A percentile compares a stretch with the other conserved stretches of the same genome.
Evolutionary conservation across 768 basidiomycete genomes (phyloP).

Genomic region (Amanita polypyramis): DNA sequence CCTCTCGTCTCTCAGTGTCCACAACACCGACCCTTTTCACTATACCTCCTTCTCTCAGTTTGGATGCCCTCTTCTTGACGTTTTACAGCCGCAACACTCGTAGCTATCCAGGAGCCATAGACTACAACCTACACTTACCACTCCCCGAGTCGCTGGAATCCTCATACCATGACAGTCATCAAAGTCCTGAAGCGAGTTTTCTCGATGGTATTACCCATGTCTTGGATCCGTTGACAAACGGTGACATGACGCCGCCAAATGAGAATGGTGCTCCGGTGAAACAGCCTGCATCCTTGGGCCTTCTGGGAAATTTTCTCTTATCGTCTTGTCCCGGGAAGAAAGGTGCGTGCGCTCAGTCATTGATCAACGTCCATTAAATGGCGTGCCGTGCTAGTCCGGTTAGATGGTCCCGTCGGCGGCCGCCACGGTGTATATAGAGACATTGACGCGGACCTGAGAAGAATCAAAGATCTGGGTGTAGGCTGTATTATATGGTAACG

Average conservation of each 20-base stretch:
- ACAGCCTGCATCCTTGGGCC: slow-evolving; percentile 7
- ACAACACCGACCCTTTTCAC: slow-evolving; percentile 34
- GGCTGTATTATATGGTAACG: slow-evolving; percentile 78
- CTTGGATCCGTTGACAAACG: too few relatives aligned
- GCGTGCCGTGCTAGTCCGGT: slow-evolving; percentile 43
- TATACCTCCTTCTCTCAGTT: slow-evolving; percentile 30
- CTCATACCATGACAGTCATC: neutral
- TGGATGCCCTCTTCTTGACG: slow-evolving; percentile 28
- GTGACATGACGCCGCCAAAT: too few relatives aligned
- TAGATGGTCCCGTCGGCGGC: slow-evolving; percentile 68
- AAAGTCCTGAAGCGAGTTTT: neutral
- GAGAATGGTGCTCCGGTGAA: neutral
- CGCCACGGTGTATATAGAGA: slow-evolving; percentile 78
- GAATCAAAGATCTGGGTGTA: slow-evolving; percentile 68
- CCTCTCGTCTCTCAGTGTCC: slow-evolving; percentile 31
- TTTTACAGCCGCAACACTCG: slow-evolving; percentile 15
- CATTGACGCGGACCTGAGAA: slow-evolving; percentile 59
- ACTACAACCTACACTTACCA: slow-evolving; percentile 10
- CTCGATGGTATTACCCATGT: too few relatives aligned
- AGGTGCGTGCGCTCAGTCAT: slow-evolving; percentile 29
- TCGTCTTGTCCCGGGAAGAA: slow-evolving; percentile 96
- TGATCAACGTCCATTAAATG: neutral
- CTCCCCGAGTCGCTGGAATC: too few relatives aligned
- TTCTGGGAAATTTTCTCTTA: slow-evolving; percentile 77
- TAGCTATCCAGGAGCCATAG: slow-evolving; percentile 12